Evolutionary conservation across 345 rosid species (phyloP).

Genomic region (Arabidopsis arenosa): DNA sequence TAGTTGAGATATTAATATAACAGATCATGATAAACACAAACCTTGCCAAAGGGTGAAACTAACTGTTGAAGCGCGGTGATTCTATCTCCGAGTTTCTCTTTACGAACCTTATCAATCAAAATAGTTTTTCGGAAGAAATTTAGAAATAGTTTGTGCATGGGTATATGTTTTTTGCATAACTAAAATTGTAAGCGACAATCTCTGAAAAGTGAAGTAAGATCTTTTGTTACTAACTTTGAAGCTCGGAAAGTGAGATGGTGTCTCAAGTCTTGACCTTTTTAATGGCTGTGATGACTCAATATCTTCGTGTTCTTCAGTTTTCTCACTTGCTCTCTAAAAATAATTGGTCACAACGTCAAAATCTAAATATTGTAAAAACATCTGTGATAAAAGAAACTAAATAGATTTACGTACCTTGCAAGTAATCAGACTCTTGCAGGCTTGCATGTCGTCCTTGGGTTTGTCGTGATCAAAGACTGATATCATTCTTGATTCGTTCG

Average conservation of each 20-base stretch:
- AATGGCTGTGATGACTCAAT: constrained; percentile 44
- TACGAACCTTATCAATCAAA: constrained; percentile 62
- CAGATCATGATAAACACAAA: constrained; percentile 38
- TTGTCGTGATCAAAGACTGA: constrained; percentile 23
- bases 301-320: constrained; percentile 45
- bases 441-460: constrained; percentile 20
- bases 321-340: constrained; percentile 48
- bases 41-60: constrained; percentile 99
- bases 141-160: background rate
- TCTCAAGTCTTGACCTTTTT: constrained; percentile 72
- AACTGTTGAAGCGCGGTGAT: constrained; percentile 96
- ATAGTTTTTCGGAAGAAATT: background rate
- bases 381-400: background rate
- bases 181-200: background rate
- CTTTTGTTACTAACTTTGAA: constrained; percentile 62
- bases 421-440: constrained; percentile 11
- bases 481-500: constrained; percentile 25
- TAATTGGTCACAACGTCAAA: constrained; percentile 38
- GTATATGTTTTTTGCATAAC: background rate
- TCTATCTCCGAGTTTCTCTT: constrained; percentile 97
- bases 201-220: background rate
- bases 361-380: background rate
- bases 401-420: constrained; percentile 27
- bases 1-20: constrained; percentile 1
- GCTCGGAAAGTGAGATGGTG: constrained; percentile 74